Conservation (phyloP, 2,329 filamentous ascomycete genomes). For the Botryotinia narcissicola region DNA sequence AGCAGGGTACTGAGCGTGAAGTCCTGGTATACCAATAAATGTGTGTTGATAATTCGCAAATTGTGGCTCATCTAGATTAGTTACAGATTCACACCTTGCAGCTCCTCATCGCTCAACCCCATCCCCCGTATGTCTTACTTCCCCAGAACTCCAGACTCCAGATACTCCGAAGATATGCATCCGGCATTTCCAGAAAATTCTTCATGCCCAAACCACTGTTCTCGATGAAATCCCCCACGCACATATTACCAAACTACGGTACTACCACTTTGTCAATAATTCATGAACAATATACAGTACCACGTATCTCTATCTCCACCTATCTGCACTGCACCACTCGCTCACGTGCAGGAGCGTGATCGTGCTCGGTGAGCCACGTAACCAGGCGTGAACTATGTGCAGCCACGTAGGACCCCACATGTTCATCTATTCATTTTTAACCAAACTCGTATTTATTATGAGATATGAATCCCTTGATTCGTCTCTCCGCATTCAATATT, state of each 20-base stretch:
- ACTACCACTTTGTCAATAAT: not conserved
- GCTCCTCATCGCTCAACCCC: not conserved
- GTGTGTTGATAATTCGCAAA: not conserved
- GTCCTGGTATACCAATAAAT: not conserved
- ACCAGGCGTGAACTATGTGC: constrained; percentile 1
- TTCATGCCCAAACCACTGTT: constrained; percentile 1
- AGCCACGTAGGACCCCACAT: constrained; percentile 9
- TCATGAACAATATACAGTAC: not conserved
- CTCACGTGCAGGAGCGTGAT: constrained; percentile 7
- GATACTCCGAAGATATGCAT: not conserved
- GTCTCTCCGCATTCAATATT: not conserved
- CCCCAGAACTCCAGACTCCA: constrained; percentile 2
- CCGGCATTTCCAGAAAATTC: not conserved
- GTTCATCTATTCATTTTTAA: constrained; percentile 3
- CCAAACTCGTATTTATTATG: not conserved
- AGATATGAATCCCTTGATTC: not conserved
- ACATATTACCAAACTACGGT: not conserved
- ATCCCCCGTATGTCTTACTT: not conserved
- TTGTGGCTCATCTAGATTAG: not conserved
- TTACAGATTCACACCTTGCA: not conserved
- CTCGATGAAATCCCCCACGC: not conserved
- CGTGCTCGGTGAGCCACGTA: constrained; percentile 3
- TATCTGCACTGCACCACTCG: not conserved
- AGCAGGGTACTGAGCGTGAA: not conserved
- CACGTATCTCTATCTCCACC: constrained; percentile 2